These are phyloP conservation scores for Clathrospora elynae DNA, from an alignment of 2,329 filamentous ascomycete genomes.

Conservation along the genomic window DNA sequence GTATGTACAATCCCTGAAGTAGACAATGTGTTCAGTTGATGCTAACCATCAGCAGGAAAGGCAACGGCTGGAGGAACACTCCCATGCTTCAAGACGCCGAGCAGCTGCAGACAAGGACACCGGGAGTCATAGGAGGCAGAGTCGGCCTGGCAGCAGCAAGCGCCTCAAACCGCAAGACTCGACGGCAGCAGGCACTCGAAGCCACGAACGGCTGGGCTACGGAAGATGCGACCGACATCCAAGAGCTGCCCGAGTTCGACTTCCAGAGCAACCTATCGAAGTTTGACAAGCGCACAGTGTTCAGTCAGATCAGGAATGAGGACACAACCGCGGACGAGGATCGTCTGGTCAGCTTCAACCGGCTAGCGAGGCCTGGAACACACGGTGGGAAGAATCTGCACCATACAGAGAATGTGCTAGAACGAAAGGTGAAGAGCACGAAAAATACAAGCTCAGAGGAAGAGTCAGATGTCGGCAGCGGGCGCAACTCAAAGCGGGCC, in stretches of 20 bases:
- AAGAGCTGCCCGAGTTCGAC: conserved; percentile 93
- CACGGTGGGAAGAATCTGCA: conserved; percentile 83
- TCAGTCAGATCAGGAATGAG: conserved; percentile 87
- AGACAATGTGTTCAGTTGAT: not conserved
- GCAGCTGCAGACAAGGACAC: conserved; percentile 44
- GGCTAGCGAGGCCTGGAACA: conserved; percentile 59
- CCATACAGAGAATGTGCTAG: conserved; percentile 88
- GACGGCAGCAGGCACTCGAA: conserved; percentile 57
- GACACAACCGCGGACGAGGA: conserved; percentile 88
- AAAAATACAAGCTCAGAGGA: conserved; percentile 44
- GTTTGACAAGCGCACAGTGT: conserved; percentile 91
- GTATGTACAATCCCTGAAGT: conserved; percentile 41
- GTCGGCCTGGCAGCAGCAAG: conserved; percentile 46
- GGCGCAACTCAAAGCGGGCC: conserved; percentile 46
- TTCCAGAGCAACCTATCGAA: conserved; percentile 88
- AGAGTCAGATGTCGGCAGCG: conserved; percentile 48
- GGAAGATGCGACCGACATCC: conserved; percentile 92
- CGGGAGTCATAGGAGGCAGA: conserved; percentile 47
- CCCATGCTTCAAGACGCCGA: conserved; percentile 67
- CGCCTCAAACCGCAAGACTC: conserved; percentile 49
- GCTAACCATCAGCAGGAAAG: conserved; percentile 49
- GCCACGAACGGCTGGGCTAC: conserved; percentile 88
- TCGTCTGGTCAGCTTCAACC: conserved; percentile 88
- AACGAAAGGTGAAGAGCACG: conserved; percentile 53
- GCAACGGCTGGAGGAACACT: conserved; percentile 71